Conservation (phyloP, 2,329 filamentous ascomycete species). For the Trichophyton simii region DNA sequence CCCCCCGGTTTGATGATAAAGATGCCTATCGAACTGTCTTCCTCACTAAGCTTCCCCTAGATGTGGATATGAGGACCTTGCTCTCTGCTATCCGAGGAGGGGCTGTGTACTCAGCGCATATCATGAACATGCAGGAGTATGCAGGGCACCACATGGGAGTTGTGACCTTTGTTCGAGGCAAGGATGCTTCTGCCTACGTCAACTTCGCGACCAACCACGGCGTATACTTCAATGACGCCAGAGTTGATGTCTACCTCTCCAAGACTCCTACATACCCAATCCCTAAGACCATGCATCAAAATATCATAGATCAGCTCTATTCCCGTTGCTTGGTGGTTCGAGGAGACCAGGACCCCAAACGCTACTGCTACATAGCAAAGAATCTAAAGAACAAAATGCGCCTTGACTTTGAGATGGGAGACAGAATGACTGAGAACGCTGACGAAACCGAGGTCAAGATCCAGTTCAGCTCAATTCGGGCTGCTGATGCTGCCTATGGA, state of each 20-base stretch:
- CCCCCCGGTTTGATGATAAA: constrained; percentile 15
- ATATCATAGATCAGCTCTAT: constrained; percentile 16
- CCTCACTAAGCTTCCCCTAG: constrained; percentile 19
- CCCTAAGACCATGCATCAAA: constrained; percentile 13
- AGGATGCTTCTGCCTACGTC: constrained; percentile 17
- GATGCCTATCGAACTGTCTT: constrained; percentile 22
- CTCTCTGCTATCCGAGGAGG: constrained; percentile 18
- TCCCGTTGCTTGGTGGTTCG: constrained; percentile 20
- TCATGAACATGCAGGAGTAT: constrained; percentile 20
- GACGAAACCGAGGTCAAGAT: constrained; percentile 11
- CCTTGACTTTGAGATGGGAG: constrained; percentile 12
- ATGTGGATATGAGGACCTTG: constrained; percentile 17
- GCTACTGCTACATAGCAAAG: constrained; percentile 8
- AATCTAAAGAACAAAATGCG: constrained; percentile 8
- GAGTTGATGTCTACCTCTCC: constrained; percentile 17
- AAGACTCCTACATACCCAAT: constrained; percentile 24
- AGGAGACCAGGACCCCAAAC: constrained; percentile 7
- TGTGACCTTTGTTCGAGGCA: constrained; percentile 20
- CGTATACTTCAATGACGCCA: constrained; percentile 14
- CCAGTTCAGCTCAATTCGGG: constrained; percentile 13
- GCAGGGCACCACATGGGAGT: constrained; percentile 22
- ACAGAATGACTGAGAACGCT: constrained; percentile 11
- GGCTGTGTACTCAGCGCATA: constrained; percentile 19
- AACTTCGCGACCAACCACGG: constrained; percentile 11
- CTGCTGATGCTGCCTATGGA: constrained; percentile 5